phyloP scores from a whole-genome alignment of 208 protist genomes.

The Trypanosoma theileri region DNA sequence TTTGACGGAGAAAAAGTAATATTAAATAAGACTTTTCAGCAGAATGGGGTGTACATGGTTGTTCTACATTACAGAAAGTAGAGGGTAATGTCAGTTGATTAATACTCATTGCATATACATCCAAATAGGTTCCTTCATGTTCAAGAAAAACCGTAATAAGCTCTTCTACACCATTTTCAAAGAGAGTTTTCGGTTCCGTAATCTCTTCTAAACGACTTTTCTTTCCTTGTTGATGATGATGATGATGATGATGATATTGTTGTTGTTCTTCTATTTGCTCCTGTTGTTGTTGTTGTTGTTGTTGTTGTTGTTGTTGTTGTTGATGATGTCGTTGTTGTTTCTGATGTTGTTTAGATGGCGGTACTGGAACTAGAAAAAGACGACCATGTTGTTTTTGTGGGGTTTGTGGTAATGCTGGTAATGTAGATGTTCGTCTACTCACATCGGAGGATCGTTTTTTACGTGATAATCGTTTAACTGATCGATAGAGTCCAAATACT shows the following conservation, averaged over 20 bases:
- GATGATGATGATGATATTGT: too few species aligned
- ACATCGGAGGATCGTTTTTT: not conserved
- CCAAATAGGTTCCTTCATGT: conserved; percentile 2
- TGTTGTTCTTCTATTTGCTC: too few species aligned
- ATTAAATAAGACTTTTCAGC: conserved; percentile 8
- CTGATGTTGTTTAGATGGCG: conserved; percentile 3
- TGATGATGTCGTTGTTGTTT: not conserved
- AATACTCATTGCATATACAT: conserved; percentile 24
- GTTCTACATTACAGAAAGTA: conserved; percentile 4
- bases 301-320: too few species aligned
- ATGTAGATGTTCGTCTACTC: conserved; percentile 1
- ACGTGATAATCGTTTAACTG: not conserved
- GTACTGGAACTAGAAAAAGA: conserved; percentile 7
- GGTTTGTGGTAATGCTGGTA: conserved; percentile 27
- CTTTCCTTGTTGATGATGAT: not conserved
- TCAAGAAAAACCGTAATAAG: not conserved
- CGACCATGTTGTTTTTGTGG: not conserved
- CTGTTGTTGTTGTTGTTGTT: too few species aligned
- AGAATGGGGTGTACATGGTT: not conserved
- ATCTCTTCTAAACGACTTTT: conserved; percentile 11
- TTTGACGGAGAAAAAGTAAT: conserved; percentile 4
- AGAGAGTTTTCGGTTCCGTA: conserved; percentile 8
- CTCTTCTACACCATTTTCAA: conserved; percentile 22
- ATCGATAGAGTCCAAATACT: conserved; percentile 20
- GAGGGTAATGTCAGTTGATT: not conserved